Evolutionary conservation across 2,329 filamentous ascomycete genomes (phyloP).

Genomic region (Diplocarpon rosae): DNA sequence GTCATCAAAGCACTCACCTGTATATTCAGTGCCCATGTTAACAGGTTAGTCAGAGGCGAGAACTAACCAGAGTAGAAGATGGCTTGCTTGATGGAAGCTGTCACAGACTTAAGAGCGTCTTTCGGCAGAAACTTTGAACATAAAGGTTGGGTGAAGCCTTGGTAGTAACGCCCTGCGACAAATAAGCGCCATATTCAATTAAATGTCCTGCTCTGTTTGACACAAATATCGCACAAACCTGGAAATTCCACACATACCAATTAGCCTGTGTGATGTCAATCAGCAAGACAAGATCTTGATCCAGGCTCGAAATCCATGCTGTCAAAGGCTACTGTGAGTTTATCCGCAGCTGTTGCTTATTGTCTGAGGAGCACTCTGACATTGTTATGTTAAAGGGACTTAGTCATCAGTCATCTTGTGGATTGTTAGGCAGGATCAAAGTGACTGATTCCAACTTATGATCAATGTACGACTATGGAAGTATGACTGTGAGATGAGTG

Average conservation of each 20-base stretch:
- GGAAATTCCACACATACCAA: constrained; percentile 25
- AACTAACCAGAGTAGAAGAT: constrained; percentile 46
- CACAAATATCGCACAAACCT: too few relatives aligned
- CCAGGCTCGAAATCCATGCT: constrained; percentile 25
- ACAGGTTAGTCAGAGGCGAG: neutral
- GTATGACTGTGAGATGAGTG: too few relatives aligned
- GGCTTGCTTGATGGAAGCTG: constrained; percentile 36
- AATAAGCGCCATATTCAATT: constrained; percentile 4
- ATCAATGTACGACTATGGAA: too few relatives aligned
- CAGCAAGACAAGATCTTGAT: constrained; percentile 32
- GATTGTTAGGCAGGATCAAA: too few relatives aligned
- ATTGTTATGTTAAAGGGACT: neutral
- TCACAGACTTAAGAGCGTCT: constrained; percentile 38
- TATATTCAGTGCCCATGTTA: neutral
- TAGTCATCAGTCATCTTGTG: too few relatives aligned
- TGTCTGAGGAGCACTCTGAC: too few relatives aligned
- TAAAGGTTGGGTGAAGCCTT: constrained; percentile 45
- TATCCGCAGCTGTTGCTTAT: constrained; percentile 30
- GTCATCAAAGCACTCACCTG: constrained; percentile 34
- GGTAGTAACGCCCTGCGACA: constrained; percentile 46
- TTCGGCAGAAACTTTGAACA: constrained; percentile 42
- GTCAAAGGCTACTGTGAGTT: constrained; percentile 34
- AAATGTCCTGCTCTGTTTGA: too few relatives aligned
- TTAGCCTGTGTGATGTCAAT: constrained; percentile 44
- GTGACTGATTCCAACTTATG: too few relatives aligned